Evolutionary conservation across 306 rosid genomes (phyloP).

Genomic region (Notholithocarpus densiflorus): DNA sequence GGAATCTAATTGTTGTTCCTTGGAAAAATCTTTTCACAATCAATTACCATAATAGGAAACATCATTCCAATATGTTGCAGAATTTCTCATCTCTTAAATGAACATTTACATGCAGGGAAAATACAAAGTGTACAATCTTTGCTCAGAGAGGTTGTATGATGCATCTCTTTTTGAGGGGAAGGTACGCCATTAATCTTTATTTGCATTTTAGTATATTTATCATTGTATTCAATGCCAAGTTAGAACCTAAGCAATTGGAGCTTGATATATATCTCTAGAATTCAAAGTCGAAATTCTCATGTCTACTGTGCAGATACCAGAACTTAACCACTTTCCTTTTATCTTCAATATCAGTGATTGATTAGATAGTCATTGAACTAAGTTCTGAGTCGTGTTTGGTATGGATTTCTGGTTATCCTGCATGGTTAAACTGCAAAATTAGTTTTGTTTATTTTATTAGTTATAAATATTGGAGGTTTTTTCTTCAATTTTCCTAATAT

Average conservation of each 20-base stretch:
- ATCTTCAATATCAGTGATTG: background rate
- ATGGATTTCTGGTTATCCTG: background rate
- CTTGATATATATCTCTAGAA: background rate
- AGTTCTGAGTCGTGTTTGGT: background rate
- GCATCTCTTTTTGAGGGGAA: slow-evolving; percentile 90
- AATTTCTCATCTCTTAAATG: slow-evolving; percentile 21
- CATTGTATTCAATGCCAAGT: slow-evolving; percentile 15
- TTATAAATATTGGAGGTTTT: background rate
- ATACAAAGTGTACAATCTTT: slow-evolving; percentile 95
- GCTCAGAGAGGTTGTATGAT: slow-evolving; percentile 94
- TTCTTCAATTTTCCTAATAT: background rate
- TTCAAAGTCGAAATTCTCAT: background rate
- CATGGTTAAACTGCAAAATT: background rate
- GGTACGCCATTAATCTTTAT: slow-evolving; percentile 43
- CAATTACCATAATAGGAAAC: background rate
- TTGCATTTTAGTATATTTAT: slow-evolving; percentile 16
- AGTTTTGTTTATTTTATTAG: background rate
- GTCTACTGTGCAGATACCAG: background rate
- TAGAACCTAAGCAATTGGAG: background rate
- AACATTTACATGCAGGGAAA: slow-evolving; percentile 58
- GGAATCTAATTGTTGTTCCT: background rate
- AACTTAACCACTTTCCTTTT: background rate
- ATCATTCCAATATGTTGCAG: background rate
- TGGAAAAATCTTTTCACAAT: background rate
- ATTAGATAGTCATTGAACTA: background rate